Base-by-base conservation (phyloP, 1,139 yeast species). In the Sugiyamaella xylanicola region DNA sequence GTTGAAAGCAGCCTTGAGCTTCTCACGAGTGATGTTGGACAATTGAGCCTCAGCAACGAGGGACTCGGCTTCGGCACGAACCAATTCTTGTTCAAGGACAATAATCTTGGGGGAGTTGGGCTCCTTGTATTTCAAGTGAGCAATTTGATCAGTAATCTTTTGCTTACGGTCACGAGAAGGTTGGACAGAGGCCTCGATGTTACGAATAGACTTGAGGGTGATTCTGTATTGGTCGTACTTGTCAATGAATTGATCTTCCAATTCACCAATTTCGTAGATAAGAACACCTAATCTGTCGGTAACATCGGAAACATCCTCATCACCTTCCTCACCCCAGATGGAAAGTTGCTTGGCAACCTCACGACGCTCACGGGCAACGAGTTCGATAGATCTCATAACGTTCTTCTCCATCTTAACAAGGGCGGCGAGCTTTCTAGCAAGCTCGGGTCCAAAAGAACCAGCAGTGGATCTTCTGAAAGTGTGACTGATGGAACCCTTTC, bases 1-100 rank as follows among this genome's bases (percentile, higher is more conserved):
- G 79, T 89, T 87, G 84, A 87, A 93, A 54, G 98, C 96, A 66
- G 96, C 95, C 84, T 95, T 92, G 75, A 93, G 83, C 81, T 92
- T 91, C 77, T 93, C 97, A 76, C 99, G 87, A 66, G 98, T 93
- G 76, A 93, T 93, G 80, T 93, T 93, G 61, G 97, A 88, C 73
- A 93, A 84, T 81, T 93, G 99, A 56, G 98, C 98, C 80, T 93
- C 99, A 59, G 99, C 99, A 68, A 93, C 99, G 68, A 93, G 84
- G 53, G 97, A 90, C 79, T 93, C 98, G 65, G 98, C 98, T 80
- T 93, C 99, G 53, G 98, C 97, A 77, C 99, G 87, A 63, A 93
- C 98, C 74, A 93, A 83, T 78, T 93, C 98, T 79, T 93, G 98
- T 81, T 93, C 99, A 73, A 93, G 83, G 55, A 92, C 91, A 62